Base-by-base conservation (phyloP, 192 early-diverging fungal genomes). In the Coemansia sp. region DNA sequence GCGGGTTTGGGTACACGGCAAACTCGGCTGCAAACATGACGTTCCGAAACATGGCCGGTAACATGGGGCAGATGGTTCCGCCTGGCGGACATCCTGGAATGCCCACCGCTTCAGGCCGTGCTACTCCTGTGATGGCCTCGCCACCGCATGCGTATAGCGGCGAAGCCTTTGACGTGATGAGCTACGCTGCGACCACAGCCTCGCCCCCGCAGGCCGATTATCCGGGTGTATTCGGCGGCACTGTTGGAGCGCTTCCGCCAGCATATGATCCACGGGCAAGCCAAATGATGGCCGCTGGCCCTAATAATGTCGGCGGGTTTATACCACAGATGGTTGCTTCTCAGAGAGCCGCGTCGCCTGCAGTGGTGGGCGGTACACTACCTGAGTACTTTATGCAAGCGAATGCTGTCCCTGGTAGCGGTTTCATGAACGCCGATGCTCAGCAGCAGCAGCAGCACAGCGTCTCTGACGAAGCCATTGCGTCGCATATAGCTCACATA, bases 381-480 rank as follows among this genome's bases (percentile, higher is more conserved):
- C 79, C 74, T 6, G 78, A 81, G 9, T 75, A 75, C 73, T 75
- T 64, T 62, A 4, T 60, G 1, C 75, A 76, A 44, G 56, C 48
- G 6, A 65, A 65, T 48, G 44, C 26, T 39, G 44, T 26, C 24
- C 33, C 57, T 10, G 58, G 57, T 60, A 48, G 26, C 38, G 14
- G 23, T 24, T 20, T 26, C 14, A 33, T 56, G 53, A 21, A 11
- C 53, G 7, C 60, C 12, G 60, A 41, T 24, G 48, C 34, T 2
- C 18, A n/a, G 44, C 46, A 38, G 55, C 39, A 46, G 7, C 16
- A 34, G 16, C 56, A 65, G 6, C 48, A 55, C 18, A 41, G 62
- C 15, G 90, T 92, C 35, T 85, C 87, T 4, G 91, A 94, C 67
- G 90, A 91, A 41, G 87, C 90, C 45, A 85, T 93, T 52, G 68